A percentile compares a stretch with the other conserved stretches of the same genome.
phyloP scores from a whole-genome alignment of 371 early-diverging fungal genomes.

The Mortierella sp. region DNA sequence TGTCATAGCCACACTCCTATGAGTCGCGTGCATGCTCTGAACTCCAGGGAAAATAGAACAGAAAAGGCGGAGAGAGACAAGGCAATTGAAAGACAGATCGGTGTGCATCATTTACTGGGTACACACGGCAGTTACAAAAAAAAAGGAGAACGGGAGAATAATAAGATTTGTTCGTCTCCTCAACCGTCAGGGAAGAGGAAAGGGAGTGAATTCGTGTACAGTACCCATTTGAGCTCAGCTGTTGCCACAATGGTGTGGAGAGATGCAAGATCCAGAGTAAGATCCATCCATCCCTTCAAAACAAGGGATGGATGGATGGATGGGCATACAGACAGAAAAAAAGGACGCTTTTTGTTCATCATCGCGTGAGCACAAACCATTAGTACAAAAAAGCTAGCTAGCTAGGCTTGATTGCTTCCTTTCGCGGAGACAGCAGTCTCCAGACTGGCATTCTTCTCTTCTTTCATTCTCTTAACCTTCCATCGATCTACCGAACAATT shows the following conservation, averaged over 20 bases:
- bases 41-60: neutral
- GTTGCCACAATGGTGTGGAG: neutral
- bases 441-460: neutral
- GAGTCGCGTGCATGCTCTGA: neutral
- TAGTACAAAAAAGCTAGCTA: neutral
- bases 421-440: neutral
- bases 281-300: neutral
- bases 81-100: neutral
- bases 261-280: neutral
- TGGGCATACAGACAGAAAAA: neutral
- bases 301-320: neutral
- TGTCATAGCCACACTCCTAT: neutral
- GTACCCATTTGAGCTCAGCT: neutral
- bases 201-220: neutral
- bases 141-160: neutral
- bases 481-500: neutral
- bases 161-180: constrained; percentile 1
- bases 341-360: neutral
- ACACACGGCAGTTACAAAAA: neutral
- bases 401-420: neutral
- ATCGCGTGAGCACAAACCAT: constrained; percentile 1
- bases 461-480: neutral
- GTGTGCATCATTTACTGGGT: neutral
- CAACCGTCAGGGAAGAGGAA: constrained; percentile 5
- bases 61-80: neutral